Evolutionary conservation across 78 protist genomes (phyloP).

Genomic region (slime mould (Dictyostelium discoideum)): DNA sequence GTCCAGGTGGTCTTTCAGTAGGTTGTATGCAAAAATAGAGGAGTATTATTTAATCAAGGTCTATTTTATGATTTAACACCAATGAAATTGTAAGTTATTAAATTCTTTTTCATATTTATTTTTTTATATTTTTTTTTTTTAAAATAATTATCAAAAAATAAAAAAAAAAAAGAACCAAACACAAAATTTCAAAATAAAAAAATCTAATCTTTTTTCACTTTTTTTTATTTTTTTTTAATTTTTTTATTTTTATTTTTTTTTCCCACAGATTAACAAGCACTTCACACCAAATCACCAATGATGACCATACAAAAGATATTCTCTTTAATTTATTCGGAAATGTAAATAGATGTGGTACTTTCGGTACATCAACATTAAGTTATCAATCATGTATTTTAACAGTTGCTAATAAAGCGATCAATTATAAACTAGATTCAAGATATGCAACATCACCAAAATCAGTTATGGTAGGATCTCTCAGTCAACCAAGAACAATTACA

Average conservation of each 20-base stretch:
- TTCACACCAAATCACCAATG: neutral
- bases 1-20: neutral
- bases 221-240: neutral
- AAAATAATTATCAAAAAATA: too few species aligned
- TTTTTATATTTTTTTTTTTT: neutral
- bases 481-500: neutral
- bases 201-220: too few species aligned
- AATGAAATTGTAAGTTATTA: neutral
- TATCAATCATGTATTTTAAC: neutral
- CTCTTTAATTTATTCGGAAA: neutral
- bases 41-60: neutral
- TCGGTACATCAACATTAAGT: neutral
- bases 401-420: neutral
- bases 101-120: neutral
- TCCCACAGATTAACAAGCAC: neutral
- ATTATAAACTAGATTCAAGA: neutral
- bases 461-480: neutral
- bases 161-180: too few species aligned
- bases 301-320: neutral
- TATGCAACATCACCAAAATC: neutral
- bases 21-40: neutral
- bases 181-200: too few species aligned
- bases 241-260: neutral
- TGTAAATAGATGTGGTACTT: neutral
- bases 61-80: neutral